A percentile compares a stretch with the other conserved stretches of the same genome.
phyloP scores from a whole-genome alignment of 331 rosid genomes.

The Pyracantha coccinea region DNA sequence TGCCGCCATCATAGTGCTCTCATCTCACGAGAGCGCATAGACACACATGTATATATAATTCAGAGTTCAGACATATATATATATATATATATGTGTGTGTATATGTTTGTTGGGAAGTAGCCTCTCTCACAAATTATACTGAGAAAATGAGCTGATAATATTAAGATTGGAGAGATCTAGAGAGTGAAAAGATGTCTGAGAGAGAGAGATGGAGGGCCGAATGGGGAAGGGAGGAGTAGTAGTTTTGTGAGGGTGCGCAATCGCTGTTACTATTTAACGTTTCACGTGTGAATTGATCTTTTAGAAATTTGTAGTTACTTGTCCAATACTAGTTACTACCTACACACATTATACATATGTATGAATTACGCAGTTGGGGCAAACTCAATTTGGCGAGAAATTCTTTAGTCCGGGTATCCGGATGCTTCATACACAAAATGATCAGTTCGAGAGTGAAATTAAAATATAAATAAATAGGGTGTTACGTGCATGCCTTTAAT shows the following conservation, averaged over 20 bases:
- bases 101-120: no score
- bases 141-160: not conserved
- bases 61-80: not conserved
- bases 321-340: not conserved
- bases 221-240: not conserved
- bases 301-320: not conserved
- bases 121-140: not conserved
- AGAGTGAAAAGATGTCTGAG: not conserved
- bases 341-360: not conserved
- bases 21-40: not conserved
- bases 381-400: not conserved
- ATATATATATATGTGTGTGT: no score
- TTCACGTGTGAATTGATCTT: slow-evolving; percentile 38
- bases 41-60: not conserved
- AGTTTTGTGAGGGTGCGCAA: slow-evolving; percentile 32
- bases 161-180: not conserved
- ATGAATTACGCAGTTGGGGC: not conserved
- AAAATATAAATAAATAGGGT: no score
- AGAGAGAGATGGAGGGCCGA: not conserved
- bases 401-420: rapidly evolving
- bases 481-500: no score
- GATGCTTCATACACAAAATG: no score
- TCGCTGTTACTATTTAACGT: slow-evolving; percentile 51
- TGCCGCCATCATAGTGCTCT: not conserved
- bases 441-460: no score